Evolutionary conservation across 768 basidiomycete genomes (phyloP), one percentile per base, ranked within the genome.

Genomic region (Amanita molliuscula): DNA sequence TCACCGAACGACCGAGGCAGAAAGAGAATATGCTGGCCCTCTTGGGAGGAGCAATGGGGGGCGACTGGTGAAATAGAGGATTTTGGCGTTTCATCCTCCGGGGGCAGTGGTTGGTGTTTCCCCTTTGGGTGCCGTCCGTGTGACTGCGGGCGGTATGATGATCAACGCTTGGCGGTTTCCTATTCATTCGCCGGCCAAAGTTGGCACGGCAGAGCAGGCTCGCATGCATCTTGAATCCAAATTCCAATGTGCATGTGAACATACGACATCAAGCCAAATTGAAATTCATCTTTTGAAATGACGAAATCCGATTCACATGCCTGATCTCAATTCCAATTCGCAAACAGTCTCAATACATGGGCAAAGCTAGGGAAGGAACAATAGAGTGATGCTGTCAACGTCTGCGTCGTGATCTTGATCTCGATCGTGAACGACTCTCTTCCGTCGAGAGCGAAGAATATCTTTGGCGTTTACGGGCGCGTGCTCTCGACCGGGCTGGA

Each of bases 1-100:
- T 13, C 23, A 35, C 13, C 23, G 46, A 47, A 48, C 63, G 65
- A 44, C 61, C 63, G 13, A 47, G 13, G 16, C 33, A 47, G 34
- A 47, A 21, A 38, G 46, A 47, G 46, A 34, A 47, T 2, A 47
- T 21, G 26, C 28, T 13, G 1, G 28, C 9, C 8, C 11, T 38
- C 7, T 38, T 47, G 46, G 26, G 37, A 47, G 23, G 26, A 9
- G 10, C 23, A 25, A 47, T 23, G 10, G 46, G 46, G 25, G 46
- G 20, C 38, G 26, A 37, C 13, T 47, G 46, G 35, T 15, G 23
- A 37, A 37, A 47, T 47, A 28, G 10, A 21, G 23, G 34, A 47
- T 23, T 21, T 25, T 47, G 18, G 25, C 3, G 41, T 37, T 37
- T 47, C 44, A 16, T 35, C 25, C 36, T 26, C 18, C 29, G 46